phyloP scores from a whole-genome alignment of 2,329 filamentous ascomycete genomes.

The Lizonia empirigonia region DNA sequence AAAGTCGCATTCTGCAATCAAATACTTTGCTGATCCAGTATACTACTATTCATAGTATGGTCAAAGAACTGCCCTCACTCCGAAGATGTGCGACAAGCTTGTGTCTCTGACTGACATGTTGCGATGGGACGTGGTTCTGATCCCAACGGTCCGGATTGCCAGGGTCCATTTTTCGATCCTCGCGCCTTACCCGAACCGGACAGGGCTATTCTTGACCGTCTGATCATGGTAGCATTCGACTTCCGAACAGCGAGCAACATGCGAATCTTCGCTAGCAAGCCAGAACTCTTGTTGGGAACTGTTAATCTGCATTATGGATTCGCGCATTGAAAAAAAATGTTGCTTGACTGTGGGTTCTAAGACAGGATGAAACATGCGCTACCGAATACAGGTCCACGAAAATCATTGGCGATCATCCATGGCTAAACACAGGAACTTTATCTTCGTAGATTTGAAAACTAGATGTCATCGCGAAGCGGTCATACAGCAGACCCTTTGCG shows the following conservation, averaged over 20 bases:
- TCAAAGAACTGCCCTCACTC: background rate
- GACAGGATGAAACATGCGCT: slow-evolving; percentile 11
- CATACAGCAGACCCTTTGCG: slow-evolving; percentile 24
- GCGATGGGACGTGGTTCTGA: slow-evolving; percentile 10
- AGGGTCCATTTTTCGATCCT: slow-evolving; percentile 8
- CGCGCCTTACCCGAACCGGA: slow-evolving; percentile 9
- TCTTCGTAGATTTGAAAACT: slow-evolving; percentile 15
- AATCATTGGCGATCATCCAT: slow-evolving; percentile 6
- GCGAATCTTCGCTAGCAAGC: background rate
- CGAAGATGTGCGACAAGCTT: slow-evolving; percentile 1
- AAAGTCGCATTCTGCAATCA: no score
- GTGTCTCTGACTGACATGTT: slow-evolving; percentile 16
- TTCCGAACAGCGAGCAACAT: background rate
- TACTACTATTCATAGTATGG: background rate
- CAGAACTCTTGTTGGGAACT: background rate
- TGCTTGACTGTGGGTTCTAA: background rate
- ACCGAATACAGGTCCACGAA: background rate
- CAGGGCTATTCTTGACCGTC: slow-evolving; percentile 1
- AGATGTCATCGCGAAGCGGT: slow-evolving; percentile 17
- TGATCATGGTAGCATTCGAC: slow-evolving; percentile 1
- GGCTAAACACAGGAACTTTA: slow-evolving; percentile 8
- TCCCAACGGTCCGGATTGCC: slow-evolving; percentile 6
- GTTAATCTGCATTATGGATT: background rate
- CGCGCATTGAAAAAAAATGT: background rate
- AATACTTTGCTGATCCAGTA: background rate